Percentiles rank a stretch among this genome's conserved stretches.
phyloP scores from a whole-genome alignment of 2,329 filamentous ascomycete species.

The Aspergillus sp. region DNA sequence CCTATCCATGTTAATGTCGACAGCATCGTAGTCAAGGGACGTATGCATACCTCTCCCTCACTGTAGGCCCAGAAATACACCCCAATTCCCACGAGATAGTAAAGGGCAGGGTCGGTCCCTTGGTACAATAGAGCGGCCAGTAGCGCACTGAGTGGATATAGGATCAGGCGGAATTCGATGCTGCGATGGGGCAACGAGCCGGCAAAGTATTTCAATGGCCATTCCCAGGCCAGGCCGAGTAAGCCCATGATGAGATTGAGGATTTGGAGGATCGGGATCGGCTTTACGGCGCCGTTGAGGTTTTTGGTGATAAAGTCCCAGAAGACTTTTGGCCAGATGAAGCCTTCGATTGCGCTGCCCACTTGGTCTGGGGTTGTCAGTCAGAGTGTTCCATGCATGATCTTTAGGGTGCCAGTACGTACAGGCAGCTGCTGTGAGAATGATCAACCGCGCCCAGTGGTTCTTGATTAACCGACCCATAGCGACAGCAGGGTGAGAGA shows the following conservation, averaged over 20 bases:
- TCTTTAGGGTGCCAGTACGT: conserved; percentile 28
- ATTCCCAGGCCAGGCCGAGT: conserved; percentile 80
- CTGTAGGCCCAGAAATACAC: conserved; percentile 97
- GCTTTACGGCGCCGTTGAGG: conserved; percentile 80
- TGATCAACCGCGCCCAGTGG: conserved; percentile 94
- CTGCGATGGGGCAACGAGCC: conserved; percentile 78
- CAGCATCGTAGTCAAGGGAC: background rate
- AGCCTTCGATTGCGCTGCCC: conserved; percentile 75
- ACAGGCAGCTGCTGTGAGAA: conserved; percentile 80
- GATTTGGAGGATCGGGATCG: conserved; percentile 82
- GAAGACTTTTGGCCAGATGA: conserved; percentile 99
- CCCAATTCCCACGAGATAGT: conserved; percentile 80
- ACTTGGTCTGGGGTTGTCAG: conserved; percentile 69
- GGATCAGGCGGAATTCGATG: conserved; percentile 77
- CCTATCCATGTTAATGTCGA: conserved; percentile 39
- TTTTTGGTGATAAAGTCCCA: conserved; percentile 95
- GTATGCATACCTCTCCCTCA: conserved; percentile 80
- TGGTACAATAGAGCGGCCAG: conserved; percentile 81
- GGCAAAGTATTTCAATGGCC: conserved; percentile 76
- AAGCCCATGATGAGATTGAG: conserved; percentile 84
- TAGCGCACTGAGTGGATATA: conserved; percentile 76
- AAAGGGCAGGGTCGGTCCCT: conserved; percentile 84
- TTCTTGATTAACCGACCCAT: conserved; percentile 99
- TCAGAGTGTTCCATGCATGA: conserved; percentile 4
- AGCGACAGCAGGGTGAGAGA: conserved; percentile 39